Conservation (phyloP, 345 rosid species). For the Rhodamnia argentea region DNA sequence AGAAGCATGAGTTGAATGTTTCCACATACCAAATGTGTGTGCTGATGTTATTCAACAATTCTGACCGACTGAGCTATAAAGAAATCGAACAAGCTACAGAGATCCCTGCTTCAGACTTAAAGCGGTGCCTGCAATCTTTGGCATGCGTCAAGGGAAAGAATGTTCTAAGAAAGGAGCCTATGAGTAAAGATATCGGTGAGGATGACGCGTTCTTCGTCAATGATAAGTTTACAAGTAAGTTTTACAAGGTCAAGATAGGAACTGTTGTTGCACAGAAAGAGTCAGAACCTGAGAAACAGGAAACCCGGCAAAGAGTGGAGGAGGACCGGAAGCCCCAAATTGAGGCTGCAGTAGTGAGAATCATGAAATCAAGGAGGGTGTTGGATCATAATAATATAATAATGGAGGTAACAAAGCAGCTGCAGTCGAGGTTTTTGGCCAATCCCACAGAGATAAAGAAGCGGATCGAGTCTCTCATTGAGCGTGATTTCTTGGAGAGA, state of each 20-base stretch:
- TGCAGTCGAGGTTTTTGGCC: slow-evolving; percentile 91
- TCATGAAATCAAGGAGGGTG: slow-evolving; percentile 95
- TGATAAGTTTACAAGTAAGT: slow-evolving; percentile 88
- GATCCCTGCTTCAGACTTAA: slow-evolving; percentile 79
- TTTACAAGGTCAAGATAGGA: slow-evolving; percentile 96
- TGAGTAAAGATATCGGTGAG: slow-evolving; percentile 91
- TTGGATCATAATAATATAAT: slow-evolving; percentile 93
- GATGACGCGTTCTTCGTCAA: slow-evolving; percentile 78
- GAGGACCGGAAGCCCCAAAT: slow-evolving; percentile 98
- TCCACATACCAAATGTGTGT: slow-evolving; percentile 99
- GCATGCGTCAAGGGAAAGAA: slow-evolving; percentile 92
- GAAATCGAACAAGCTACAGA: slow-evolving; percentile 94
- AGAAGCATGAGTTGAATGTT: slow-evolving; percentile 94
- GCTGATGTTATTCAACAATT: slow-evolving; percentile 74
- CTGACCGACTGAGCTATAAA: slow-evolving; percentile 73
- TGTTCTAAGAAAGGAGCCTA: slow-evolving; percentile 92
- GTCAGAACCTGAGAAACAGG: slow-evolving; percentile 95
- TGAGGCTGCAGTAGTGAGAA: slow-evolving; percentile 96
- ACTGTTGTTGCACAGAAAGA: slow-evolving; percentile 98
- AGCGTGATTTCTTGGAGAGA: slow-evolving; percentile 97
- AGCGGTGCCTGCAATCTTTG: slow-evolving; percentile 86
- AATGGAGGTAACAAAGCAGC: slow-evolving; percentile 88
- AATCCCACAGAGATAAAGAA: slow-evolving; percentile 96
- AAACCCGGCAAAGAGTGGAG: slow-evolving; percentile 96
- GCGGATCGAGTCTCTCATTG: slow-evolving; percentile 92